These are phyloP conservation scores for Prinsepia uniflora DNA, from an alignment of 306 rosid species.

Conservation along the genomic window DNA sequence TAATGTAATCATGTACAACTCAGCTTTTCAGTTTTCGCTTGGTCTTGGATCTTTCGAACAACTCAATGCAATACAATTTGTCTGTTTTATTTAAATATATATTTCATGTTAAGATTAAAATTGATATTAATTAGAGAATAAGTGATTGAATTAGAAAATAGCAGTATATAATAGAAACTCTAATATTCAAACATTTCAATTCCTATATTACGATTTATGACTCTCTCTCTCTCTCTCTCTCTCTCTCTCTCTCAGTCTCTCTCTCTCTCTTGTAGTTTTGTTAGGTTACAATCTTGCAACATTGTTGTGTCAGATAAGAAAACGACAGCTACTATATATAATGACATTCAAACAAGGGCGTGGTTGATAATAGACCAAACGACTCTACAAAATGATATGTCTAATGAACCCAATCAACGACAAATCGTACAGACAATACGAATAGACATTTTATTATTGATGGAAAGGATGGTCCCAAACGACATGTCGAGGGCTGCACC, in stretches of 20 bases:
- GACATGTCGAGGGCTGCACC: too few relatives aligned
- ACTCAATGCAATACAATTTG: constrained; percentile 22
- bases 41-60: constrained; percentile 33
- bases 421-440: not conserved
- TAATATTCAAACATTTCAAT: too few relatives aligned
- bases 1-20: constrained; percentile 14
- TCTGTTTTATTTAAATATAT: not conserved
- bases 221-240: too few relatives aligned
- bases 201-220: too few relatives aligned
- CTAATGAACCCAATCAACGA: not conserved
- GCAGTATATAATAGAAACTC: too few relatives aligned
- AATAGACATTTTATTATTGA: not conserved
- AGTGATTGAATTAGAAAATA: too few relatives aligned
- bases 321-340: not conserved
- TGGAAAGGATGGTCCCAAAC: not conserved
- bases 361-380: not conserved
- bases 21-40: constrained; percentile 27
- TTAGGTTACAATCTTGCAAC: not conserved
- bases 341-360: not conserved
- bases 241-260: too few relatives aligned
- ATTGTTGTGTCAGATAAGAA: not conserved
- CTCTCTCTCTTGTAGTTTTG: too few relatives aligned
- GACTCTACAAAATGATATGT: not conserved
- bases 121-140: too few relatives aligned
- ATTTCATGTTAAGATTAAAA: too few relatives aligned